Evolutionary conservation across 2,329 filamentous ascomycete species (phyloP), one percentile per base, ranked within the genome.

Genomic region (Gnomoniopsis sp.): DNA sequence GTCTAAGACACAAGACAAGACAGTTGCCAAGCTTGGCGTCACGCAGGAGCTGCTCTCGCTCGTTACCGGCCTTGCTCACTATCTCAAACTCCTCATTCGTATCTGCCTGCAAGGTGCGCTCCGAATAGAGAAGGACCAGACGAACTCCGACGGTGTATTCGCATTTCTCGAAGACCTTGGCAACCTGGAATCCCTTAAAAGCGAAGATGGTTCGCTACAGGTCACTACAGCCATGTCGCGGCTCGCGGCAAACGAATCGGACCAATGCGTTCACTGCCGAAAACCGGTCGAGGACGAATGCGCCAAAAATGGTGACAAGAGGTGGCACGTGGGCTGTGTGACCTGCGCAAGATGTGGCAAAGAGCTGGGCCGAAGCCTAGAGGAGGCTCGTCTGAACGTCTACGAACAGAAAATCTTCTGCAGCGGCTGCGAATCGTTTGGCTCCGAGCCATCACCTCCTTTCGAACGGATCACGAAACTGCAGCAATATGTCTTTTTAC

Each of bases 21-120:
- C 89, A n/a, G 87, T 90, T 41, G 84, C 91, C 59, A 95, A 97
- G 71, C 85, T 98, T 46, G 95, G 95, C 47, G 95, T 99, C 34
- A 99, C 95, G 10, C 95, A 99, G 72, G 95, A 99, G 72, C 82
- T 99, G n/a, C 77, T 99, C n/a, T 96, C 93, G 7, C 82, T 99
- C 8, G 95, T 99, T 55, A 99, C 95, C 43, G 93, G 95, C 38
- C 82, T 99, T 53, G 95, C 95, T 19, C 95, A 99, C 74, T 99
- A 99, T 70, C 85, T 99, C 55, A 99, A 99, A 74, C 88, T 99
- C 36, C 84, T 99, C 60, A 99, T 99, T 67, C 87, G 95, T 52
- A 99, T 99, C 66, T 97, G 95, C 70, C 82, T 99, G 30, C 96
- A 98, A 71, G 95, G 93, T 34, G 89, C 95, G 7, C 78, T 99